These are phyloP conservation scores for Candida chauliodis DNA, from an alignment of 805 yeast species.

Conservation along the genomic window DNA sequence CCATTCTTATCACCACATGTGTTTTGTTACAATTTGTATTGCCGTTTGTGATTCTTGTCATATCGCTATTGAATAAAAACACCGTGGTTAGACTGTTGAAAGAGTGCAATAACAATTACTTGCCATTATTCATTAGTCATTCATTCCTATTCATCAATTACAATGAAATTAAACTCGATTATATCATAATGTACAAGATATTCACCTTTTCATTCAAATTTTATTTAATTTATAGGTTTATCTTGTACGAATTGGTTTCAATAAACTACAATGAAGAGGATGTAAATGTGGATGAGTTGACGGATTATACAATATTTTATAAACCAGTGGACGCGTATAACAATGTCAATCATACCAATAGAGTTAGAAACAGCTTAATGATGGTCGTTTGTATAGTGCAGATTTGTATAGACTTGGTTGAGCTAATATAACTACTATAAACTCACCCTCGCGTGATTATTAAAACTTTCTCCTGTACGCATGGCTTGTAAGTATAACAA, in stretches of 20 bases:
- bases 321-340: constrained; percentile 1
- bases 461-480: background rate
- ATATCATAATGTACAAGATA: constrained; percentile 14
- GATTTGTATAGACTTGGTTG: background rate
- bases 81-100: constrained; percentile 12
- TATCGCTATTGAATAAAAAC: background rate
- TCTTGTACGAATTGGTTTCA: constrained; percentile 25
- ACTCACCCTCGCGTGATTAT: too few species aligned
- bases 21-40: constrained; percentile 12
- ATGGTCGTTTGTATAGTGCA: background rate
- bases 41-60: constrained; percentile 12
- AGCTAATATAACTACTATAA: background rate
- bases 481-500: too few species aligned
- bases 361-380: background rate
- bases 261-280: constrained; percentile 12
- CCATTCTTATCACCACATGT: constrained; percentile 2
- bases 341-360: background rate
- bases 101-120: constrained; percentile 30
- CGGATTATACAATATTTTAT: constrained; percentile 13
- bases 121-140: constrained; percentile 33
- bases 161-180: background rate
- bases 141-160: constrained; percentile 27
- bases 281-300: constrained; percentile 2
- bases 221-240: constrained; percentile 30
- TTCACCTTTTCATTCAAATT: constrained; percentile 27